Evolutionary conservation across 176 grass and related monocot species (phyloP).

Genomic region (Aegilops longissima): DNA sequence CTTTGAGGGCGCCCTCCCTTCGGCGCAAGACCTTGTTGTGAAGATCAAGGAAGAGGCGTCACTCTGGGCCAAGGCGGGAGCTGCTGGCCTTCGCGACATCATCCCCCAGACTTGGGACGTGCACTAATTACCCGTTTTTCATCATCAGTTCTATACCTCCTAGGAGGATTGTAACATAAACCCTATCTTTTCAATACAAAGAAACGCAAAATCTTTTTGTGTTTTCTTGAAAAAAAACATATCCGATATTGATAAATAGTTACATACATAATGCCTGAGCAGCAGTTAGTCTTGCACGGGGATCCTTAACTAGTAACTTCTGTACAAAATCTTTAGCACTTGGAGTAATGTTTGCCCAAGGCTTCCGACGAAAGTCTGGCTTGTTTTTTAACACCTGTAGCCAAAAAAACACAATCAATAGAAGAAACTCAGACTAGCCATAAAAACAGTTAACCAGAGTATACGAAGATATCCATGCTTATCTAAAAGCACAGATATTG

Average conservation of each 20-base stretch:
- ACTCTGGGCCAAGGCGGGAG: too few relatives aligned
- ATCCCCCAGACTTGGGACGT: too few relatives aligned
- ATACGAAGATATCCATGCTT: constrained; percentile 21
- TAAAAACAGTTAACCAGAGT: constrained; percentile 15
- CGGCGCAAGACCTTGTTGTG: too few relatives aligned
- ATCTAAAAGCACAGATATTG: constrained; percentile 21
- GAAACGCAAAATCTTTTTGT: too few relatives aligned
- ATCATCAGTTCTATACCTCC: too few relatives aligned
- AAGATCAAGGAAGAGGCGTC: too few relatives aligned
- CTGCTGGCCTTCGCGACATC: too few relatives aligned
- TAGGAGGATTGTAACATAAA: too few relatives aligned
- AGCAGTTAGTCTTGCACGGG: constrained; percentile 86
- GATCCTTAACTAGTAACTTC: constrained; percentile 95
- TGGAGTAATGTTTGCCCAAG: constrained; percentile 84
- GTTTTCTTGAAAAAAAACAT: not conserved
- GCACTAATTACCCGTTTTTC: too few relatives aligned
- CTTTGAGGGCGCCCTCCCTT: too few relatives aligned
- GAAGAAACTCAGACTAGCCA: not conserved
- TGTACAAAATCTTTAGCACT: constrained; percentile 98
- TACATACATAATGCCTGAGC: constrained; percentile 95
- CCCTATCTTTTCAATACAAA: too few relatives aligned
- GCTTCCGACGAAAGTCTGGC: constrained; percentile 87
- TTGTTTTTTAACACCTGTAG: constrained; percentile 89
- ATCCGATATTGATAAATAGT: constrained; percentile 30
- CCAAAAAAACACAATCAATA: constrained; percentile 14